A percentile compares a stretch with the other conserved stretches of the same genome.
Conservation (phyloP, 2,329 filamentous ascomycete species). For the Pseudocercospora crystallina region DNA sequence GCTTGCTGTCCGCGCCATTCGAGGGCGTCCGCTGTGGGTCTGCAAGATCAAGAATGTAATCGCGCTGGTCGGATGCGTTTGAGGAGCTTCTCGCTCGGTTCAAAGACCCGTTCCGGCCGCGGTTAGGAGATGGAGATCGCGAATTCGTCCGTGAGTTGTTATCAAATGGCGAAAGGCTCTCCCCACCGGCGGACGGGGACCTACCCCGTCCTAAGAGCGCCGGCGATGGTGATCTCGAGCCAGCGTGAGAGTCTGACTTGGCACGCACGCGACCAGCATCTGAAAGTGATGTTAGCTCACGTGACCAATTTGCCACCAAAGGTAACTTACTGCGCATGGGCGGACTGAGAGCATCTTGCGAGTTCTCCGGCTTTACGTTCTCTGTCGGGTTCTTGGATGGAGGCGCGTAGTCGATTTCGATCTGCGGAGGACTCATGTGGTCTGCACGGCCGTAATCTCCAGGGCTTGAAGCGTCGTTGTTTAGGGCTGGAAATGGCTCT, state of each 20-base stretch:
- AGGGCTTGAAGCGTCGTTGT: conserved; percentile 43
- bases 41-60: conserved; percentile 85
- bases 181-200: conserved; percentile 34
- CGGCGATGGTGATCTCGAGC: conserved; percentile 47
- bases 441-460: conserved; percentile 62
- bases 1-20: conserved; percentile 63
- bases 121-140: conserved; percentile 44
- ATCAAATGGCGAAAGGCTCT: conserved; percentile 46
- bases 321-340: conserved; percentile 62
- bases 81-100: conserved; percentile 51
- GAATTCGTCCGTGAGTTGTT: conserved; percentile 34
- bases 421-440: conserved; percentile 86
- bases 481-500: conserved; percentile 51
- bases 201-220: conserved; percentile 35
- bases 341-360: conserved; percentile 79
- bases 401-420: conserved; percentile 90
- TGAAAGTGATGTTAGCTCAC: conserved; percentile 9
- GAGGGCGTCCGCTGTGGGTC: conserved; percentile 79
- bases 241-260: conserved; percentile 62
- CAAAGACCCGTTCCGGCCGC: conserved; percentile 32
- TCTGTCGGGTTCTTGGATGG: conserved; percentile 51
- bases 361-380: conserved; percentile 51
- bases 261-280: conserved; percentile 51
- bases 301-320: conserved; percentile 1
- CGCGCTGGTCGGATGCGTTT: conserved; percentile 58